Base-by-base conservation (phyloP, 2,329 filamentous ascomycete genomes). In the Cercospora sesami region DNA sequence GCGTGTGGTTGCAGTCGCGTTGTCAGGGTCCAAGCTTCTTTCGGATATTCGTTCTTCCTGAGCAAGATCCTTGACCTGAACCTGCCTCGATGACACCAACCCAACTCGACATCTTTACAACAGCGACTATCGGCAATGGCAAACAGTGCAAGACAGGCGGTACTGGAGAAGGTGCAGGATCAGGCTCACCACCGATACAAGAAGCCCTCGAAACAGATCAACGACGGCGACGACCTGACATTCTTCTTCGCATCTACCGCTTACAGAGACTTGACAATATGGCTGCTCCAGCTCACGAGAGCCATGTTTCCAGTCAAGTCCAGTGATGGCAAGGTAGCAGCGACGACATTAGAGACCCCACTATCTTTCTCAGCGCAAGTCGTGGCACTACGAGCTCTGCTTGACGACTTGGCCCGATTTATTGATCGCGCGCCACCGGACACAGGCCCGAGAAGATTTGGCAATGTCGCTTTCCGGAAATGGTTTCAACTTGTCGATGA, bases 261-360 rank as follows among this genome's bases (percentile, higher is more conserved):
- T 55, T 97, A 98, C 81, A 86, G 88, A 67, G 93, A 97, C 77
- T 91, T 99, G 64, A 91, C 92, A 79, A 86, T 87, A 58, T 98
- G 97, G 78, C 83, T 98, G 58, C 85, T 96, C 72, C 95, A 98
- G 81, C 88, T 99, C 60, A 98, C 97, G 79, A 88, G 90, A 67
- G 87, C 94, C 10, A 88, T 98, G 81, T 91, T 94, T 72, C 94
- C 94, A 0, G 83, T 87, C 21, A 89, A 85, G 72, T 73, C 77
- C 2, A 68, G 76, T 2, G 77, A 80, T 42, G 78, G 79, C 21
- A 74, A 79, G 14, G 45, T 67, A 9, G 36, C 69, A 12, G 14
- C 59, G 0, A 69, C 68, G 45, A 66, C 42, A 8, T 63, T 72
- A 74, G 85, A 86, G 71, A 83, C 85, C n/a, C 89, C 86, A 84